These are phyloP conservation scores for Penicillium freii DNA, from an alignment of 2,329 filamentous ascomycete genomes.

Conservation along the genomic window DNA sequence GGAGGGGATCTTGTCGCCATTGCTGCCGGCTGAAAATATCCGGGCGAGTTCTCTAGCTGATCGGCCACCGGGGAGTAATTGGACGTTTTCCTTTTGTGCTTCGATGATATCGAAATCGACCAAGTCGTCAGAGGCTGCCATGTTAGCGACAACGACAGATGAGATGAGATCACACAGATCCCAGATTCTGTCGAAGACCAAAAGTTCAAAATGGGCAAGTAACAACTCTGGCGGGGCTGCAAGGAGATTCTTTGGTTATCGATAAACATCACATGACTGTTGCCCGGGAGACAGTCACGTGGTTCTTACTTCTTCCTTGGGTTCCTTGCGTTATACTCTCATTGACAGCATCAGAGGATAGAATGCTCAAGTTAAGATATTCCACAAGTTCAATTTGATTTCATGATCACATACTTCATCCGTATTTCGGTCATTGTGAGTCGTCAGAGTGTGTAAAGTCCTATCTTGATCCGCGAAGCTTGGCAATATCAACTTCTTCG, in stretches of 20 bases:
- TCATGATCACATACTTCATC: no score
- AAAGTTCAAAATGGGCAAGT: neutral
- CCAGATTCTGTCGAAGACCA: neutral
- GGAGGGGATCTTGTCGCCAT: conserved; percentile 54
- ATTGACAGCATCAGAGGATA: neutral
- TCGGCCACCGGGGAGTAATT: conserved; percentile 80
- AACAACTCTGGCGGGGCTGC: conserved; percentile 10
- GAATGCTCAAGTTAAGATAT: neutral
- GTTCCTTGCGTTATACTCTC: neutral
- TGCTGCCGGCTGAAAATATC: conserved; percentile 56
- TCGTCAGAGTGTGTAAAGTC: neutral
- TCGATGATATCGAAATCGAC: conserved; percentile 86
- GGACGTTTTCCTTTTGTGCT: conserved; percentile 96
- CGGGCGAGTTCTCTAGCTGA: conserved; percentile 87
- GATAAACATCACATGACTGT: conserved; percentile 38
- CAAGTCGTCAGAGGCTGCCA: conserved; percentile 45
- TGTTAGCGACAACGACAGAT: conserved; percentile 3
- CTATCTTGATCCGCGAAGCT: neutral
- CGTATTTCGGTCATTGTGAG: neutral
- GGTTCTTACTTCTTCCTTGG: conserved; percentile 3
- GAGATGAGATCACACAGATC: conserved; percentile 3
- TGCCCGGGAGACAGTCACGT: conserved; percentile 35
- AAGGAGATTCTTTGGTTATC: conserved; percentile 30
- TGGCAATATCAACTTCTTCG: conserved; percentile 7
- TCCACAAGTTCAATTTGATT: neutral